Evolutionary conservation across 2,329 filamentous ascomycete species (phyloP).

Genomic region (Phialocephala subalpina): DNA sequence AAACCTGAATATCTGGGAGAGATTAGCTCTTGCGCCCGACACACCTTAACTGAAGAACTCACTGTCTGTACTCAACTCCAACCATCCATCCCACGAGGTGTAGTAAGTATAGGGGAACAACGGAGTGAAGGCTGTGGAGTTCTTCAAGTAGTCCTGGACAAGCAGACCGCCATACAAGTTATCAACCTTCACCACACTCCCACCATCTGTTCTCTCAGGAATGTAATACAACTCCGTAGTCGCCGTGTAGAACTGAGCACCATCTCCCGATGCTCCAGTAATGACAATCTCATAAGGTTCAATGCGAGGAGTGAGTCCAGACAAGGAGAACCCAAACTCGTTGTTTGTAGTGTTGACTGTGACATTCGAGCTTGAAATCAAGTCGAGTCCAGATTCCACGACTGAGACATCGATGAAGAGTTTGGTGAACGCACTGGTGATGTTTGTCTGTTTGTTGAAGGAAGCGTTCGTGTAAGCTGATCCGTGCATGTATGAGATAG

Average conservation of each 20-base stretch:
- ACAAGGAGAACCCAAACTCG: constrained; percentile 46
- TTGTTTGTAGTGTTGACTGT: constrained; percentile 47
- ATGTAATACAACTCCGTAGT: constrained; percentile 49
- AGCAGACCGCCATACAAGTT: constrained; percentile 52
- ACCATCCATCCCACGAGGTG: constrained; percentile 48
- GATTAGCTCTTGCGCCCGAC: background rate
- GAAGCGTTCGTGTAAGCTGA: constrained; percentile 40
- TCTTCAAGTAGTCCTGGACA: constrained; percentile 44
- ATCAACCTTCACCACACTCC: constrained; percentile 54
- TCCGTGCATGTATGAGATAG: constrained; percentile 48
- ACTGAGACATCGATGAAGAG: constrained; percentile 41
- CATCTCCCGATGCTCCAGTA: constrained; percentile 42
- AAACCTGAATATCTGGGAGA: constrained; percentile 39
- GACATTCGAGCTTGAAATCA: constrained; percentile 40
- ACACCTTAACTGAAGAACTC: background rate
- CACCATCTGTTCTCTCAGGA: constrained; percentile 49
- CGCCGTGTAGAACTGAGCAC: constrained; percentile 45
- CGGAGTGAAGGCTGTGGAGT: constrained; percentile 40
- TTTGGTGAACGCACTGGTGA: constrained; percentile 29
- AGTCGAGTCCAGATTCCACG: constrained; percentile 31
- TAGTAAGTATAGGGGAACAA: constrained; percentile 57
- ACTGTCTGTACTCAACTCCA: constrained; percentile 45
- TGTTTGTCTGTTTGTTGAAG: constrained; percentile 30
- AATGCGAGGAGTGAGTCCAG: constrained; percentile 35
- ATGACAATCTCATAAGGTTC: constrained; percentile 48